Evolutionary conservation across 148 eudicot species (phyloP), one percentile per base, ranked within the genome.

Genomic region (Chenopodium album): DNA sequence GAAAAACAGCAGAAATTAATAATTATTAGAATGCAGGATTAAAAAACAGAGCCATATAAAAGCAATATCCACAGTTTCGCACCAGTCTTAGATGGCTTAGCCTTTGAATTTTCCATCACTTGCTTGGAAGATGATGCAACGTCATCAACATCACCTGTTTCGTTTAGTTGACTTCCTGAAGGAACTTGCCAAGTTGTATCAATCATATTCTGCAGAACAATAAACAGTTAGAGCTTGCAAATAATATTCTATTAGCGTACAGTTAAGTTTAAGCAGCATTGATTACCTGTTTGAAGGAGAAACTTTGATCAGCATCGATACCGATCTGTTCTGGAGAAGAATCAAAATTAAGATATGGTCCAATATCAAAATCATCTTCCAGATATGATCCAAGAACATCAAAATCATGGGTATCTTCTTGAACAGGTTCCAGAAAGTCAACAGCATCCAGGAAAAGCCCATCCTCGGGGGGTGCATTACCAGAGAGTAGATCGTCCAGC

Each of bases 391-490:
- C 98, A 44, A 89, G 52, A 90, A 85, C 52, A 44, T 83, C 92
- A 82, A 87, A 82, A 72, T 90, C 83, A 23, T 86, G 68, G 62
- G 90, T 74, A 76, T 90, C 88, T 72, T 90, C 88, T 72, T 83
- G 86, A 76, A 79, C 65, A 26, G 91, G 82, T 80, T 84, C 85
- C 26, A 85, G 80, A 47, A 93, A 85, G 78, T 96, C 97, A 84
- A 86, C 79, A 78, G 90, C 87, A 84, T 94, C 98, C 48, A 89
- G 68, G 84, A 85, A 94, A 34, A 88, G 60, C 67, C 87, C 90
- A 67, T 91, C 88, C 78, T 82, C 88, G 76, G 71, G 85, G 69
- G 78, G 82, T 65, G 77, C 83, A 72, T 84, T 17, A 76, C 67
- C 91, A 47, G 84, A 41, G 73, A 81, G 80, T 29, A 90, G 89